Evolutionary conservation across 441 rosid genomes (phyloP), one percentile per base, ranked within the genome.

Genomic region (Erysimum pusillum): DNA sequence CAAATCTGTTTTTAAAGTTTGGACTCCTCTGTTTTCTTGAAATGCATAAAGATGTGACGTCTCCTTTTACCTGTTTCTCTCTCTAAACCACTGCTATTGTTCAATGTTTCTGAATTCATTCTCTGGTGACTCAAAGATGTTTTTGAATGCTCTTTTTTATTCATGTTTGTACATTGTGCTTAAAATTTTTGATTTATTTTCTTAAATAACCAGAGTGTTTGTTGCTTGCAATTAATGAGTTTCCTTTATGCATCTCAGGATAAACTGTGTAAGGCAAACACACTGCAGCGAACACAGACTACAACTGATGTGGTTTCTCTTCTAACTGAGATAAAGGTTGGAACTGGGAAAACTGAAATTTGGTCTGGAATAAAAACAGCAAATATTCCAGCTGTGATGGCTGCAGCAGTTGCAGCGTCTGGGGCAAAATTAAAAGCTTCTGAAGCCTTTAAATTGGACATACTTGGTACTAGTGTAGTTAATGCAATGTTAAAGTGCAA

Each of bases 351-450:
- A 83, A 92, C 85, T 89, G 98, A 92, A 73, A 79, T 84, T 78
- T 94, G 98, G 99, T 76, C 91, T 58, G 98, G 98, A 66, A 86
- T 83, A 80, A 83, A 85, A 59, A 88, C 99, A 54, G 98, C 98
- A 75, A 94, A 96, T 81, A 84, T 96, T 81, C 99, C 99, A 75
- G 93, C 98, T 41, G 98, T 94, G 87, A 89, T 91, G 93, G 96
- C 95, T 60, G 98, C 98, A 36, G 98, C 98, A 46, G 98, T 95
- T 51, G 98, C 99, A 59, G 99, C 98, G 5, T 94, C 98, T 45
- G 98, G 99, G 61, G 98, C 95, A 73, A 90, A 89, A 85, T 75
- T 92, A 82, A 91, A 92, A 80, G 80, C 87, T 79, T 87, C 91
- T 10, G 99, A 89, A 73, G 88, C 91, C 59, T 90, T 93, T 83